Evolutionary conservation across 1,284 basidiomycete genomes (phyloP).

Genomic region (Trametes pubescens): DNA sequence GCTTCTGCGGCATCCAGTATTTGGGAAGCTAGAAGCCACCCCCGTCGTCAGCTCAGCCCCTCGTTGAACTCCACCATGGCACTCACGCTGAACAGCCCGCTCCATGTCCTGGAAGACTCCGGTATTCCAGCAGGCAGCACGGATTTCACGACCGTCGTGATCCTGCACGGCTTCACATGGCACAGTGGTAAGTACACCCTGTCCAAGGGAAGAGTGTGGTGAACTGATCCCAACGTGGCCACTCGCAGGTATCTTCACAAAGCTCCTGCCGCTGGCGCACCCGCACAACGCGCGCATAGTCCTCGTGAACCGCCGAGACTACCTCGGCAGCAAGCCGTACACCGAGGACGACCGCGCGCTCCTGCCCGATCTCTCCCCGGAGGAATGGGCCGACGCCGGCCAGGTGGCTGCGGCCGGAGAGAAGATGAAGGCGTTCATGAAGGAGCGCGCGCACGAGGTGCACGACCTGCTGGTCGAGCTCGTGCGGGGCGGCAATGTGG

Average conservation of each 20-base stretch:
- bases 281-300: slow-evolving; percentile 21
- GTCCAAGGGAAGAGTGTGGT: background rate
- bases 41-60: too few relatives aligned
- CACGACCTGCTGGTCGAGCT: slow-evolving; percentile 39
- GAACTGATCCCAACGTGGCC: background rate
- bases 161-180: slow-evolving; percentile 20
- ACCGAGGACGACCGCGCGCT: slow-evolving; percentile 35
- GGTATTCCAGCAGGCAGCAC: slow-evolving; percentile 11
- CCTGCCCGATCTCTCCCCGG: background rate
- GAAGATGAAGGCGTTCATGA: slow-evolving; percentile 21
- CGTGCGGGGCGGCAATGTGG: slow-evolving; percentile 30
- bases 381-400: slow-evolving; percentile 6
- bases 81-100: background rate
- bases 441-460: slow-evolving; percentile 32
- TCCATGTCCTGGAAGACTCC: slow-evolving; percentile 16
- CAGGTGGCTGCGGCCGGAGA: background rate
- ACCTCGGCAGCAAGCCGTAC: slow-evolving; percentile 20
- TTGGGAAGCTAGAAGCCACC: background rate
- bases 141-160: slow-evolving; percentile 21
- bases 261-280: slow-evolving; percentile 19
- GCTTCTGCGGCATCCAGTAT: background rate
- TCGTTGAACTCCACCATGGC: background rate
- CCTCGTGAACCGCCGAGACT: slow-evolving; percentile 27
- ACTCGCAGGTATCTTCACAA: slow-evolving; percentile 22
- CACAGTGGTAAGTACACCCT: slow-evolving; percentile 8